Evolutionary conservation across 2,329 filamentous ascomycete genomes (phyloP).

Genomic region (Neonectria hederae): DNA sequence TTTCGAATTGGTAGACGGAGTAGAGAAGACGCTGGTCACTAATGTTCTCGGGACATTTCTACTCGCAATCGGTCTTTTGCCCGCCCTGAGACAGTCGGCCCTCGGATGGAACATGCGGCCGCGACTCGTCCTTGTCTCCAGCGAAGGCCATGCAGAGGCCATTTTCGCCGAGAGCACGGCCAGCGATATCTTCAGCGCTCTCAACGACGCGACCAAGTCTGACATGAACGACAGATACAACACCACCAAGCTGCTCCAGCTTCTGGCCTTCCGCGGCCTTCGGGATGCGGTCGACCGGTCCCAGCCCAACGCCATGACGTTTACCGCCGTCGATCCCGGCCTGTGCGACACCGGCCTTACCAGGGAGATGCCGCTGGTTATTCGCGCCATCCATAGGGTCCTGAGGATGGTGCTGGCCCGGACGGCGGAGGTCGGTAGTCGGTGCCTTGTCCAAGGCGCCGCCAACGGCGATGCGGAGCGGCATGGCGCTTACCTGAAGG

Average conservation of each 20-base stretch:
- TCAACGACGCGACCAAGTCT: slow-evolving; percentile 1
- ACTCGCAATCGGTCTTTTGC: slow-evolving; percentile 14
- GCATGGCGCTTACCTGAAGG: slow-evolving; percentile 10
- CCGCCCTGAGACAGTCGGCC: slow-evolving; percentile 10
- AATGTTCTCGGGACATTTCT: slow-evolving; percentile 22
- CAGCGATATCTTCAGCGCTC: slow-evolving; percentile 9
- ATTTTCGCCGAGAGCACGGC: slow-evolving; percentile 4
- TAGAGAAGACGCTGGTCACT: slow-evolving; percentile 18
- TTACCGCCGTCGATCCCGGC: slow-evolving; percentile 10
- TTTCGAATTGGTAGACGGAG: slow-evolving; percentile 11
- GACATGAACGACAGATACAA: slow-evolving; percentile 5
- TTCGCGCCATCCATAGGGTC: slow-evolving; percentile 19
- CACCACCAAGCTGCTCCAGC: slow-evolving; percentile 13
- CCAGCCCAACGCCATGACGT: slow-evolving; percentile 1
- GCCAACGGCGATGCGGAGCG: not conserved
- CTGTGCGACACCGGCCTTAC: slow-evolving; percentile 13
- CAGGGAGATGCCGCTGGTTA: slow-evolving; percentile 6
- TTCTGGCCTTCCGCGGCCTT: slow-evolving; percentile 7
- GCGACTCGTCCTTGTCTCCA: not conserved
- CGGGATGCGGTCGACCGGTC: slow-evolving; percentile 2
- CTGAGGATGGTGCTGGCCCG: slow-evolving; percentile 21
- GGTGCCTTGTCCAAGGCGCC: slow-evolving; percentile 12
- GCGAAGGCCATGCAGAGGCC: slow-evolving; percentile 1
- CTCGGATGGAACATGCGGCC: not conserved
- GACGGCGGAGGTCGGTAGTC: slow-evolving; percentile 17